phyloP scores from a whole-genome alignment of 768 basidiomycete species.

The Cubamyces sp. region DNA sequence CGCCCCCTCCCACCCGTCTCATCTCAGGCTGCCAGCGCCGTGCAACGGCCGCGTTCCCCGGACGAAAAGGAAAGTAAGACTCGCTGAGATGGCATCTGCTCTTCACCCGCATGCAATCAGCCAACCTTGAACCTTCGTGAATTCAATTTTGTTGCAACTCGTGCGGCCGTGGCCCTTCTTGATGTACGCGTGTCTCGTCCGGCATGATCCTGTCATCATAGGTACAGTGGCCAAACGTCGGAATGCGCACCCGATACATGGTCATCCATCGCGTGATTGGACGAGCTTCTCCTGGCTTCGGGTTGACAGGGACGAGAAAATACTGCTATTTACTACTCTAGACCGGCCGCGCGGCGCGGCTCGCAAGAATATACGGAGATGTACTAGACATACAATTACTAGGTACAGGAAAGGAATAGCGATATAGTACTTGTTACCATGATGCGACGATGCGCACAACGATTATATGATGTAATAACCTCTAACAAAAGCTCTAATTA shows the following conservation, averaged over 20 bases:
- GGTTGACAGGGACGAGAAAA: conserved; percentile 20
- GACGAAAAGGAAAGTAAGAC: conserved; percentile 6
- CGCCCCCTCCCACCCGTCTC: conserved; percentile 4
- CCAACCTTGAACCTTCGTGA: conserved; percentile 21
- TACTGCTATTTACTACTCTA: conserved; percentile 20
- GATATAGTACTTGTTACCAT: conserved; percentile 24
- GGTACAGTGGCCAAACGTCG: neutral
- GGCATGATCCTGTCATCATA: conserved; percentile 1
- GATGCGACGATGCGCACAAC: conserved; percentile 13
- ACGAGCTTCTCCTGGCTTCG: conserved; percentile 7
- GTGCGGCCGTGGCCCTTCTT: conserved; percentile 9
- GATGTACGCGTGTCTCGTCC: conserved; percentile 17
- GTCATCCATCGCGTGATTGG: conserved; percentile 1
- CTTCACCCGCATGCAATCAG: conserved; percentile 1
- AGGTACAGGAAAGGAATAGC: conserved; percentile 18
- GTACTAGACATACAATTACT: conserved; percentile 24
- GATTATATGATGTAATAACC: conserved; percentile 24
- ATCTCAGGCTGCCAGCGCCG: conserved; percentile 1
- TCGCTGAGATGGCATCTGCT: conserved; percentile 10
- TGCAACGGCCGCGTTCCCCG: conserved; percentile 11
- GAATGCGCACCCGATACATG: conserved; percentile 10
- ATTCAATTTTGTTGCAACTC: conserved; percentile 3
- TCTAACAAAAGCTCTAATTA: conserved; percentile 23
- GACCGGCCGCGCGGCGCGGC: conserved; percentile 13
- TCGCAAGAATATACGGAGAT: conserved; percentile 9